These are phyloP conservation scores for Urostyla sp. DNA, from an alignment of 73 alveolate species.

Conservation along the genomic window DNA sequence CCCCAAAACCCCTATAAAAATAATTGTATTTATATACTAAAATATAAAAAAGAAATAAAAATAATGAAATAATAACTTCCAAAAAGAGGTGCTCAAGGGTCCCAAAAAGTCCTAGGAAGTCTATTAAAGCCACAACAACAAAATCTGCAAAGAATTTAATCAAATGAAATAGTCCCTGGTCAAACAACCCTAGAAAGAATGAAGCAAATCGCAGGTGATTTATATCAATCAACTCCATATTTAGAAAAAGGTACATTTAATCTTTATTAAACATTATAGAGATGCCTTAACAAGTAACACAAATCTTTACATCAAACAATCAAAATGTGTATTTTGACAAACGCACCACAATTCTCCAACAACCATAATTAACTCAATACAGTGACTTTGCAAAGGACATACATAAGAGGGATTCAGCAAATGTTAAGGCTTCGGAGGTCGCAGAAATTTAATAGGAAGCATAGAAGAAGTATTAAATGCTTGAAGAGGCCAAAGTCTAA, in stretches of 20 bases:
- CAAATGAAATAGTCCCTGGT: constrained; percentile 10
- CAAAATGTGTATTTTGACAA: background rate
- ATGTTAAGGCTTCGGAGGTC: constrained; percentile 58
- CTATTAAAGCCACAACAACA: no score
- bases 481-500: constrained; percentile 50
- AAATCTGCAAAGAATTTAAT: no score
- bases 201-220: constrained; percentile 25
- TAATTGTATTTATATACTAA: no score
- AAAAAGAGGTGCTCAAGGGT: no score
- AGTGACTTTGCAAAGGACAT: background rate
- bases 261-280: background rate
- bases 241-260: constrained; percentile 48
- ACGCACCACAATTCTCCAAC: background rate
- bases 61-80: no score
- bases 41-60: no score
- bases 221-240: constrained; percentile 55
- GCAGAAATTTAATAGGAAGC: constrained; percentile 40
- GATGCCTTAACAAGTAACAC: background rate
- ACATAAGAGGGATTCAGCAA: constrained; percentile 18
- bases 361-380: background rate
- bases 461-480: constrained; percentile 23
- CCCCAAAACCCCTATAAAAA: no score
- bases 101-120: no score
- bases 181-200: constrained; percentile 17
- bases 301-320: background rate